These are phyloP conservation scores for Bjerkandera adusta DNA, from an alignment of 1,284 basidiomycete genomes.

Conservation along the genomic window DNA sequence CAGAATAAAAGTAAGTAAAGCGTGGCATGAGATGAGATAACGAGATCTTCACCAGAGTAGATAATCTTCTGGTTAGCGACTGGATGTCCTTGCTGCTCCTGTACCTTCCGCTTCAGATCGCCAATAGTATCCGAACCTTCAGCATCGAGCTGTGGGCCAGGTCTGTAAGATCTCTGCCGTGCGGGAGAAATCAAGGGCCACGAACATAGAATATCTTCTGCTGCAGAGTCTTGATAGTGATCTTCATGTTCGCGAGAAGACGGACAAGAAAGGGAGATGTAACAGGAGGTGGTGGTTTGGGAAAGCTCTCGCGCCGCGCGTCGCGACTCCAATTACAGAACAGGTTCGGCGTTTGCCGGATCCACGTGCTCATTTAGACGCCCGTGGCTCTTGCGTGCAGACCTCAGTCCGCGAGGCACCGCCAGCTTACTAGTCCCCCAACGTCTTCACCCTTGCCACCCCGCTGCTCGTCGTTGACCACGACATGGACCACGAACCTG, in stretches of 20 bases:
- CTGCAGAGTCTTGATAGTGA: conserved; percentile 92
- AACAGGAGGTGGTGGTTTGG: conserved; percentile 13
- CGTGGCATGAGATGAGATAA: not conserved
- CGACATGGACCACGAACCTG: conserved; percentile 61
- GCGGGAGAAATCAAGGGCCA: conserved; percentile 8
- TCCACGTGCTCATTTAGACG: conserved; percentile 1
- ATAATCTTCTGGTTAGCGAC: conserved; percentile 89
- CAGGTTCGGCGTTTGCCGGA: conserved; percentile 11
- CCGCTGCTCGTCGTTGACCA: conserved; percentile 11
- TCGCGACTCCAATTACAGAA: conserved; percentile 13
- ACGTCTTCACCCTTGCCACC: conserved; percentile 3
- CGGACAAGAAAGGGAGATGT: conserved; percentile 8
- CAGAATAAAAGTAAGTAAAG: not conserved
- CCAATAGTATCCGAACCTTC: conserved; percentile 77
- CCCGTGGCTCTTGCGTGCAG: too few relatives aligned
- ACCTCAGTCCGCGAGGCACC: too few relatives aligned
- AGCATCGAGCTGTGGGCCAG: conserved; percentile 69
- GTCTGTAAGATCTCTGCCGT: not conserved
- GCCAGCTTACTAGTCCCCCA: too few relatives aligned
- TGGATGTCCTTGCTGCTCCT: conserved; percentile 72
- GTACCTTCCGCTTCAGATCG: conserved; percentile 86
- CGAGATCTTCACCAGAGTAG: conserved; percentile 70
- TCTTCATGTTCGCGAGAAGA: conserved; percentile 65
- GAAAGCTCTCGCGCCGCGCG: conserved; percentile 7
- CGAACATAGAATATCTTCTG: conserved; percentile 81